These are phyloP conservation scores for Mycosarcoma maydis DNA, from an alignment of 1,284 basidiomycete genomes.

Conservation along the genomic window DNA sequence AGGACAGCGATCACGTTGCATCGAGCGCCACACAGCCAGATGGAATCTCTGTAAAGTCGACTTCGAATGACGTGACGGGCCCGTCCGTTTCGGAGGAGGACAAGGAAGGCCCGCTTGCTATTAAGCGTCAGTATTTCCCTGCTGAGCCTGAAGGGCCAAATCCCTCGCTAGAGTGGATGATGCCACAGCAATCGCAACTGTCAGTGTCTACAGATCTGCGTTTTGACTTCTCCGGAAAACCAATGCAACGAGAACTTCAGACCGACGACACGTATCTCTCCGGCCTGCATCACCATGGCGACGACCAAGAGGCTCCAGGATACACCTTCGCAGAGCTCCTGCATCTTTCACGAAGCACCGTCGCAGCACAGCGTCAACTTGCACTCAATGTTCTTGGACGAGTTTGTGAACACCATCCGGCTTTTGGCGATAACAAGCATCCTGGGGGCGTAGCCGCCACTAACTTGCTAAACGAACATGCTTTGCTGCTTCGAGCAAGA, in stretches of 20 bases:
- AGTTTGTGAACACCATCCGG: constrained; percentile 67
- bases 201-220: constrained; percentile 27
- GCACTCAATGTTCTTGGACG: constrained; percentile 80
- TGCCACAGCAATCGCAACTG: constrained; percentile 9
- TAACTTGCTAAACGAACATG: constrained; percentile 17
- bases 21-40: constrained; percentile 55
- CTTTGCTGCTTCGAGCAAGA: constrained; percentile 21
- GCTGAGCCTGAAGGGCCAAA: constrained; percentile 68
- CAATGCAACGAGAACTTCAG: constrained; percentile 17
- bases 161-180: constrained; percentile 58
- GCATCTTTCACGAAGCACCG: constrained; percentile 80
- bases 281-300: constrained; percentile 85
- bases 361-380: constrained; percentile 81
- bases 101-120: constrained; percentile 81
- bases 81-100: constrained; percentile 68
- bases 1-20: neutral
- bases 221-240: constrained; percentile 56
- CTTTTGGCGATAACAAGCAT: neutral
- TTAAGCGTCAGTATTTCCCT: constrained; percentile 85
- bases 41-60: constrained; percentile 67
- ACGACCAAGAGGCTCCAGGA: constrained; percentile 81
- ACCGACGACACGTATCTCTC: constrained; percentile 51
- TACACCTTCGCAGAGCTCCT: constrained; percentile 90
- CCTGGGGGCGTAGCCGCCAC: neutral
- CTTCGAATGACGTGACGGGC: constrained; percentile 5